A percentile compares a stretch with the other conserved stretches of the same genome.
Evolutionary conservation across 345 rosid species (phyloP).

Genomic region (Jatropha curcas): DNA sequence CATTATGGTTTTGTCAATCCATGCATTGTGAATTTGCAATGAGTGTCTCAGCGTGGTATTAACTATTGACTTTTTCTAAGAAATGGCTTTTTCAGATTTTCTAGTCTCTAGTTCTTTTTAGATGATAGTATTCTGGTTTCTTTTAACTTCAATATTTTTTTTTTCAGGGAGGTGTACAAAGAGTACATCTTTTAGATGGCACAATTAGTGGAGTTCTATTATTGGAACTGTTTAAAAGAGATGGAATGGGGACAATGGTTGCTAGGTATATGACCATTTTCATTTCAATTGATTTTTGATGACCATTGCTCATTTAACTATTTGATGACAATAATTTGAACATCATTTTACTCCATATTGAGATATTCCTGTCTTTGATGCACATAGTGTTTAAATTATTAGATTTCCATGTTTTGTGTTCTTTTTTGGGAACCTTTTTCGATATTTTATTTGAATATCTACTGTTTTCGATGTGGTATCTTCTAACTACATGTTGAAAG

Average conservation of each 20-base stretch:
- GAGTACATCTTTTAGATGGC: slow-evolving; percentile 96
- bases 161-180: slow-evolving; percentile 89
- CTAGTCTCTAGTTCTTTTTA: not conserved
- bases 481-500: not conserved
- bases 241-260: slow-evolving; percentile 99
- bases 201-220: slow-evolving; percentile 79
- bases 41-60: not conserved
- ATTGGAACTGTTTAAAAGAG: slow-evolving; percentile 90
- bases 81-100: not conserved
- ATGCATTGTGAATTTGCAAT: not conserved
- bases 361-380: slow-evolving; percentile 2
- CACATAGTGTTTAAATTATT: not conserved
- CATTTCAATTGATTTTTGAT: not conserved
- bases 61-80: too few relatives aligned
- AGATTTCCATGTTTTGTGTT: slow-evolving; percentile 2
- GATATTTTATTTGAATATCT: not conserved
- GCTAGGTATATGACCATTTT: slow-evolving; percentile 59
- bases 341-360: too few relatives aligned
- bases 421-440: not conserved
- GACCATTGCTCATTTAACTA: not conserved
- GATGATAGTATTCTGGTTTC: not conserved
- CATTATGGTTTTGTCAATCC: not conserved
- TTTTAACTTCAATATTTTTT: slow-evolving; percentile 14
- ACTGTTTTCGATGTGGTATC: not conserved
- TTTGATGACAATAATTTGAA: not conserved